phyloP scores from a whole-genome alignment of 2,329 filamentous ascomycete genomes.

The Incumbomyces delicatus region DNA sequence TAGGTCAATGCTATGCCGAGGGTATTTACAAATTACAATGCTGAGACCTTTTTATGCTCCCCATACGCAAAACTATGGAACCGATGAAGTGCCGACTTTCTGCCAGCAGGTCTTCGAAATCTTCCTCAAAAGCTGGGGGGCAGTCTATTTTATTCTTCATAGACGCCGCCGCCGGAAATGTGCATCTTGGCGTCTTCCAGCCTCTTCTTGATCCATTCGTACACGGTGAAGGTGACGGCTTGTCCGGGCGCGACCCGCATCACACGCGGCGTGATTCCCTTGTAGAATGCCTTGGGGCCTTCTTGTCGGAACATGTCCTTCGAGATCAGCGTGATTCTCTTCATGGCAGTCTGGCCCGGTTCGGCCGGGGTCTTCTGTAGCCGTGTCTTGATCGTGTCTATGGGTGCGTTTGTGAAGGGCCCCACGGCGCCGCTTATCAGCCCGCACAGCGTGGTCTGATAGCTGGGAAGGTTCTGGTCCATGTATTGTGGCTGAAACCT shows the following conservation, averaged over 20 bases:
- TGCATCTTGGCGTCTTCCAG: constrained; percentile 54
- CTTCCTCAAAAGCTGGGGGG: too few species aligned
- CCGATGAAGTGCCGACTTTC: too few species aligned
- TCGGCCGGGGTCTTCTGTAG: constrained; percentile 81
- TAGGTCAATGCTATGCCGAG: too few species aligned
- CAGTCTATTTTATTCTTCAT: too few species aligned
- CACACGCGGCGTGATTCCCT: constrained; percentile 93
- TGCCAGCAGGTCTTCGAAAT: too few species aligned
- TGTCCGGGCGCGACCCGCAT: constrained; percentile 97
- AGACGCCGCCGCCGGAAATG: too few species aligned
- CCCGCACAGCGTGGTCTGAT: constrained; percentile 84
- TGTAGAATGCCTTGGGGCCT: constrained; percentile 91
- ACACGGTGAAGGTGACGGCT: constrained; percentile 66
- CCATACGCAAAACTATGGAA: too few species aligned
- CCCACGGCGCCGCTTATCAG: constrained; percentile 90
- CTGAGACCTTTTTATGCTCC: too few species aligned
- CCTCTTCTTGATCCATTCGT: constrained; percentile 65
- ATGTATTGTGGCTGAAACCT: constrained; percentile 60
- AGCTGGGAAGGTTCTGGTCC: constrained; percentile 61
- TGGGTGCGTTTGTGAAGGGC: constrained; percentile 89
- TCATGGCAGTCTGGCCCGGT: constrained; percentile 68
- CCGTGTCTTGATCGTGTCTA: constrained; percentile 97
- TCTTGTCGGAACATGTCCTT: constrained; percentile 88
- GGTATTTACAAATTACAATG: too few species aligned
- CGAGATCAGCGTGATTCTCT: constrained; percentile 68